Evolutionary conservation across 768 basidiomycete genomes (phyloP), one percentile per base, ranked within the genome.

Genomic region (Mycena amicta): DNA sequence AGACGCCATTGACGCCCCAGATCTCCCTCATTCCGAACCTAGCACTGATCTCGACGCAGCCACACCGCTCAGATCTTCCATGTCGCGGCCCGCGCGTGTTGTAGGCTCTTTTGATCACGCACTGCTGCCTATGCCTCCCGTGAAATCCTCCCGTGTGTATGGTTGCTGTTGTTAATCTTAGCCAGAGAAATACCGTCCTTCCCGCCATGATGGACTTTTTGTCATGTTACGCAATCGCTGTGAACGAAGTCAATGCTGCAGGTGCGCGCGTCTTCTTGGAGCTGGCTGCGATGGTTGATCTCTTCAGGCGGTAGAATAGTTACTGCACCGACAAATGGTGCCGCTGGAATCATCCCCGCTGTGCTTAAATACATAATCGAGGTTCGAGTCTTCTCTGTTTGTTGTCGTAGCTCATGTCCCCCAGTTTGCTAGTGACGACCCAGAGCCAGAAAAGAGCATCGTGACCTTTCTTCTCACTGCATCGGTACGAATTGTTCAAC

Each of bases 151-250:
- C 27, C 4, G 16, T 40, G 49, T 37, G 29, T 33, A 49, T 54
- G 25, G 55, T 33, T 39, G 50, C 8, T n/a, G 41, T 43, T 6
- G 63, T 26, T 41, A 5, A 59, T 26, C 33, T 63, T 2, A 65
- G 56, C 23, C 54, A 93, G 91, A 83, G 90, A 60, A 90, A 83
- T 71, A 92, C 92, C 8, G 87, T 89, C 65, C 94, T 97, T 51
- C 94, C 94, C 0, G 94, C 93, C 1, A 86, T 98, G 74, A 86
- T 98, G 74, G 95, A 98, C 68, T 95, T 95, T 68, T 76, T 98
- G 59, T 91, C 90, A 1, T 93, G 92, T 60, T 98, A 97, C 72
- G 95, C 94, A 2, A 95, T 95, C 53, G 92, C 93, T 18, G 93
- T 95, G 13, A 96, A 96, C 67, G 95, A 97, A 71, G 94, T 96